Evolutionary conservation across 2,329 filamentous ascomycete genomes (phyloP), one percentile per base, ranked within the genome.

Genomic region (Nannizzia gypsea): DNA sequence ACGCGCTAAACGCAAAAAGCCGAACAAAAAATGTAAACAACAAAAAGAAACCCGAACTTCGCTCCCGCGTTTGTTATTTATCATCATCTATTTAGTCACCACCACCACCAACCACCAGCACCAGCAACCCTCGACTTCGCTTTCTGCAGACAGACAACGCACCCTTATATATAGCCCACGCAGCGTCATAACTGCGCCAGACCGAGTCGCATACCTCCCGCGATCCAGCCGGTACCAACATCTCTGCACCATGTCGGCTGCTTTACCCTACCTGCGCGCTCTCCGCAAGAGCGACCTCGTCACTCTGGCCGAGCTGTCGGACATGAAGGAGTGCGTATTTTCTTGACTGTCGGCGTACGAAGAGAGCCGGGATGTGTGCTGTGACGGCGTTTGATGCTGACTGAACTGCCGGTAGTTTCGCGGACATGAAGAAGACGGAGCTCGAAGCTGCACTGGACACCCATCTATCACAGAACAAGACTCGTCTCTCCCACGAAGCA

Each of bases 241-340:
- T 58, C 58, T 46, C 24, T 54, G 67, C 67, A 81, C 71, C 67
- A 88, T 88, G 85, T 83, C 84, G 63, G 76, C 76, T 67, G 76
- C 75, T 66, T 83, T 86, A 70, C 83, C 84, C 67, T 95, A 88
- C 83, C 80, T 96, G 71, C 82, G 85, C 73, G 81, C 82, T 72
- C 88, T 93, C 81, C 86, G 88, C 78, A 95, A 95, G 80, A 80
- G 80, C 67, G 89, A 92, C 65, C 82, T 96, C 60, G 73, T 83
- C 67, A 86, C 88, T 64, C 79, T 95, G 63, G 89, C 89, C 62
- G 82, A 88, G 65, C 76, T 80, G 54, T 81, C 88, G 63, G 86
- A 86, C 61, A 77, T 92, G 59, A 80, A 83, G 70, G 82, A 88
- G 90, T 95, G 83, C 69, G 85, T 81, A 59, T 58, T 56, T 17